These are phyloP conservation scores for Penicillium capsulatum DNA, from an alignment of 2,329 filamentous ascomycete species.

Conservation along the genomic window DNA sequence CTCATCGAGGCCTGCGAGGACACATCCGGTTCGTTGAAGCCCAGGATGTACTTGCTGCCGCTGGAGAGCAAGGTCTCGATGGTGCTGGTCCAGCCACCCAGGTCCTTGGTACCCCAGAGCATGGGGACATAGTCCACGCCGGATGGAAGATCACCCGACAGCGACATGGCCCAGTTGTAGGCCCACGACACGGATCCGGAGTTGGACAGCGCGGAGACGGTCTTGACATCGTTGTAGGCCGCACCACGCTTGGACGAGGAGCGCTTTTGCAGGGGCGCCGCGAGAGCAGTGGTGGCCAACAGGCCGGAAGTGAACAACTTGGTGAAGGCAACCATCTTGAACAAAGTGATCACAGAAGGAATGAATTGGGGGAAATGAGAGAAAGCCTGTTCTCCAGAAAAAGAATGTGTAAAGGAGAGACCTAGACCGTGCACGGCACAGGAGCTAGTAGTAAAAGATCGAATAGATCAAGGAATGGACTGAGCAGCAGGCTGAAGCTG, in stretches of 20 bases:
- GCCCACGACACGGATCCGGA: slow-evolving; percentile 38
- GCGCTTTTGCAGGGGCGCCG: slow-evolving; percentile 29
- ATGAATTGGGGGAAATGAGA: slow-evolving; percentile 16
- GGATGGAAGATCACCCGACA: slow-evolving; percentile 28
- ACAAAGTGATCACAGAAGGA: slow-evolving; percentile 8
- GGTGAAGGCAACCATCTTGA: slow-evolving; percentile 40
- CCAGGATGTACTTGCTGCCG: slow-evolving; percentile 37
- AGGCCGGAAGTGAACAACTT: slow-evolving; percentile 31
- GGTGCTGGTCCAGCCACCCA: slow-evolving; percentile 34
- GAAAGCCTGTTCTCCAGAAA: slow-evolving; percentile 23
- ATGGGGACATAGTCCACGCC: slow-evolving; percentile 45
- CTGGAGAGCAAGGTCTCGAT: slow-evolving; percentile 32
- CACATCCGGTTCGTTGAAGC: slow-evolving; percentile 47
- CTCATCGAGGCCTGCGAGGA: slow-evolving; percentile 36
- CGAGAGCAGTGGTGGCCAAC: slow-evolving; percentile 34
- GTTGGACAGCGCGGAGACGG: slow-evolving; percentile 31
- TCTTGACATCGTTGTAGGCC: slow-evolving; percentile 41
- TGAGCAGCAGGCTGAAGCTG: slow-evolving; percentile 4
- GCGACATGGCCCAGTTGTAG: slow-evolving; percentile 43
- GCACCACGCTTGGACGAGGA: slow-evolving; percentile 29
- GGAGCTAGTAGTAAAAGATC: slow-evolving; percentile 18
- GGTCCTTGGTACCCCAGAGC: slow-evolving; percentile 42
- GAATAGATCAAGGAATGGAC: slow-evolving; percentile 11
- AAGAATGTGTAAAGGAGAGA: slow-evolving; percentile 23
- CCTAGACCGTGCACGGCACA: slow-evolving; percentile 34